phyloP scores from a whole-genome alignment of 73 alveolate genomes.

The Paramecium caudatum region DNA sequence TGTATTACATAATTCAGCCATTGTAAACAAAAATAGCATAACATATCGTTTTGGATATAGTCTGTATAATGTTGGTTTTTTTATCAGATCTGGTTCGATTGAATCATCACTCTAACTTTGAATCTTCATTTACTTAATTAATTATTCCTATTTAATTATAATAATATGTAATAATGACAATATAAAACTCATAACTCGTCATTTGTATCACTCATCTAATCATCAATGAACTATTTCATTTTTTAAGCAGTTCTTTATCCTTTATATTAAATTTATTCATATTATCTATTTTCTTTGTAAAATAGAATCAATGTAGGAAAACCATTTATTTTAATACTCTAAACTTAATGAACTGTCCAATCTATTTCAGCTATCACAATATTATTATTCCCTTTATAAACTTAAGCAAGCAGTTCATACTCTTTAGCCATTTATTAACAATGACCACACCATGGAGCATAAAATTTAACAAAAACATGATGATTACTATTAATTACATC shows the following conservation, averaged over 20 bases:
- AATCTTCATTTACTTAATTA: neutral
- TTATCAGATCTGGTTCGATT: neutral
- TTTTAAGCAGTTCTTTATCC: neutral
- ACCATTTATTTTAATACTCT: slow-evolving; percentile 41
- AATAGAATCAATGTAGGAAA: slow-evolving; percentile 71
- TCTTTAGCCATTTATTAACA: slow-evolving; percentile 96
- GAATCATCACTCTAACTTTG: neutral
- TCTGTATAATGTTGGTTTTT: neutral
- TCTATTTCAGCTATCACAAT: slow-evolving; percentile 81
- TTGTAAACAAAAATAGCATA: slow-evolving; percentile 27
- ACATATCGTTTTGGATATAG: neutral
- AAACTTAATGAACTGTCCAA: slow-evolving; percentile 75
- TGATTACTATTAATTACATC: slow-evolving; percentile 85
- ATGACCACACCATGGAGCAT: slow-evolving; percentile 99
- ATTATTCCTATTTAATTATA: slow-evolving; percentile 9
- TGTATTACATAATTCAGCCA: slow-evolving; percentile 70
- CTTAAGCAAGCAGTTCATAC: slow-evolving; percentile 89
- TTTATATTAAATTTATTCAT: neutral
- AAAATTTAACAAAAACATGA: slow-evolving; percentile 96
- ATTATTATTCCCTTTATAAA: slow-evolving; percentile 72
- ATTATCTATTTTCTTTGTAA: neutral
- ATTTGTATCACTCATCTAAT: neutral
- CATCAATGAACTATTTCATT: slow-evolving; percentile 13
- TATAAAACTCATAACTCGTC: neutral
- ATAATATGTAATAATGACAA: slow-evolving; percentile 34